Conservation (phyloP, 2,329 filamentous ascomycete genomes). For the Clarireedia homoeocarpa region DNA sequence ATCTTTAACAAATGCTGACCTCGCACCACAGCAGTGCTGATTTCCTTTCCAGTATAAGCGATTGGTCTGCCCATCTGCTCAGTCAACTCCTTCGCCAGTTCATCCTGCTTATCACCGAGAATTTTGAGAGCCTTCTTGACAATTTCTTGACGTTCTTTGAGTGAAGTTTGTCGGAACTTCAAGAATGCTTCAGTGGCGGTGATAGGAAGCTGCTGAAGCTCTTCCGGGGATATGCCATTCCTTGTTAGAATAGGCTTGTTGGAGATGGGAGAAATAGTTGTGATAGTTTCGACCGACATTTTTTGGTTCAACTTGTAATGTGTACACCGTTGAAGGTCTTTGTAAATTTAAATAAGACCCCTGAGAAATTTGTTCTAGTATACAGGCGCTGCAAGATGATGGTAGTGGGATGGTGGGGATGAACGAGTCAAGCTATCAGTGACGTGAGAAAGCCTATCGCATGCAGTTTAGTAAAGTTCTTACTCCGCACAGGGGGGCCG, state of each 20-base stretch:
- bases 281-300: conserved; percentile 59
- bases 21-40: conserved; percentile 76
- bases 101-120: conserved; percentile 65
- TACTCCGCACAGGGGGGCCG: neutral
- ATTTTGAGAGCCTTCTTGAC: conserved; percentile 71
- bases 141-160: conserved; percentile 70
- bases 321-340: neutral
- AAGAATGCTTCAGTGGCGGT: conserved; percentile 68
- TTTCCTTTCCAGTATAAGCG: conserved; percentile 74
- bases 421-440: conserved; percentile 1
- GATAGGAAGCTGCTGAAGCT: conserved; percentile 65
- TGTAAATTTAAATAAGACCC: neutral
- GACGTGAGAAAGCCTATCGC: conserved; percentile 1
- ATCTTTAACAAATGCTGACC: conserved; percentile 82
- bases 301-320: conserved; percentile 2
- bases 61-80: conserved; percentile 95
- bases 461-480: neutral
- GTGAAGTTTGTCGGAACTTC: conserved; percentile 65
- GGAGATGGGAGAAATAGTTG: conserved; percentile 84
- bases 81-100: conserved; percentile 75
- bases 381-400: neutral
- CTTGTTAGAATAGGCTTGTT: conserved; percentile 78
- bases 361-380: too few relatives aligned
- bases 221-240: conserved; percentile 61
- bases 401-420: conserved; percentile 2